Percentiles rank a stretch among this genome's conserved stretches.
Conservation (phyloP, 1,284 basidiomycete species). For the Cutaneotrichosporon arboriforme region DNA sequence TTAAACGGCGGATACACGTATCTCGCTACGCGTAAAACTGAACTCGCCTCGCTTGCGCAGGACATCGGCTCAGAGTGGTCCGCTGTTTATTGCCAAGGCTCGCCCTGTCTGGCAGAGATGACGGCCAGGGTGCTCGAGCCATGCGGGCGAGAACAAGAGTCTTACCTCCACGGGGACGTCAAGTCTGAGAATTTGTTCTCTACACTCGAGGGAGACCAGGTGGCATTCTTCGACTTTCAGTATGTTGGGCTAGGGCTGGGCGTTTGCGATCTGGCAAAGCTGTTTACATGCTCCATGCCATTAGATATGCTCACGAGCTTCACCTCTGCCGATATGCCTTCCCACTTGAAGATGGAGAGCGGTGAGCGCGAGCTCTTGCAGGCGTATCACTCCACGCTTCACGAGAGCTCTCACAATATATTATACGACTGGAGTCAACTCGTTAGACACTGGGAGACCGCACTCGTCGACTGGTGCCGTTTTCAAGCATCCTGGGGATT, state of each 20-base stretch:
- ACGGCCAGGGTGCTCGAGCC: constrained; percentile 9
- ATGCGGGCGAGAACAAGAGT: constrained; percentile 4
- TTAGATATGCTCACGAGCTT: constrained; percentile 2
- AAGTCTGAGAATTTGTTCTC: constrained; percentile 19
- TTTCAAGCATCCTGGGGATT: constrained; percentile 20
- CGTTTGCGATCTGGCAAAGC: constrained; percentile 20
- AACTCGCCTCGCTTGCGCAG: constrained; percentile 2
- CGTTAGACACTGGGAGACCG: constrained; percentile 20
- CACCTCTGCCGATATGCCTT: background rate
- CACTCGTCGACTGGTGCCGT: constrained; percentile 21
- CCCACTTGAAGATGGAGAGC: constrained; percentile 2
- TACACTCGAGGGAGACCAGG: background rate
- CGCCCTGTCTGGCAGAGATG: background rate
- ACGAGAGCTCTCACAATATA: background rate
- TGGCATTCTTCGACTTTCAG: constrained; percentile 20
- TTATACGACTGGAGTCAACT: constrained; percentile 10
- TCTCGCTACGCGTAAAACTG: constrained; percentile 15
- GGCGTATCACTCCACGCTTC: constrained; percentile 5
- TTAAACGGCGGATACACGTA: constrained; percentile 21
- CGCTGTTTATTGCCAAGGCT: background rate
- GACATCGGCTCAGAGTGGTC: constrained; percentile 10
- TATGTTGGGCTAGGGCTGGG: constrained; percentile 19
- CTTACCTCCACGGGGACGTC: constrained; percentile 18
- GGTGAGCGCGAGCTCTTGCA: constrained; percentile 9
- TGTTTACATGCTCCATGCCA: constrained; percentile 18